Conservation (phyloP, 345 rosid genomes). For the Brassica incana region DNA sequence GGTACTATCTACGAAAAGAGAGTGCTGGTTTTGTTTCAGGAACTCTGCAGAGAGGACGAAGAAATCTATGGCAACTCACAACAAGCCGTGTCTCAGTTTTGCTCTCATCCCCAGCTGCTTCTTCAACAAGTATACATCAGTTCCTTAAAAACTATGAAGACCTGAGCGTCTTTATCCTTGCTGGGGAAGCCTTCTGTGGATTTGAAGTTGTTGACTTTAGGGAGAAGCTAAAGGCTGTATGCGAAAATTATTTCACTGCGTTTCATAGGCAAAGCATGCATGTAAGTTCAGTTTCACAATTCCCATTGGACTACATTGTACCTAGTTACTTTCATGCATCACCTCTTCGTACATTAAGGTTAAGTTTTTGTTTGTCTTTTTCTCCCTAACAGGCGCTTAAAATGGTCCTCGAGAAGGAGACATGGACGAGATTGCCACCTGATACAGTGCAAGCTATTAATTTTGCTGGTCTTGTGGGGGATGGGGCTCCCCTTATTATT, state of each 20-base stretch:
- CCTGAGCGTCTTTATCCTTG: slow-evolving; percentile 75
- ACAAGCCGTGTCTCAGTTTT: slow-evolving; percentile 90
- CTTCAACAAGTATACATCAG: slow-evolving; percentile 92
- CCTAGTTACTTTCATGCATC: slow-evolving; percentile 31
- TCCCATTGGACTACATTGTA: slow-evolving; percentile 15
- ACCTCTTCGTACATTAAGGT: slow-evolving; percentile 18
- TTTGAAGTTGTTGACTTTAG: slow-evolving; percentile 88
- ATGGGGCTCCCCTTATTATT: slow-evolving; percentile 84
- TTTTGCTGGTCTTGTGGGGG: slow-evolving; percentile 94
- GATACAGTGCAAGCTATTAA: slow-evolving; percentile 68
- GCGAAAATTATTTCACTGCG: slow-evolving; percentile 77
- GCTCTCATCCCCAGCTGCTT: slow-evolving; percentile 81
- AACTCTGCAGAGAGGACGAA: slow-evolving; percentile 87
- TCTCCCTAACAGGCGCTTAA: slow-evolving; percentile 70
- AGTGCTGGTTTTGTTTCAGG: slow-evolving; percentile 81
- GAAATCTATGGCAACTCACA: slow-evolving; percentile 96
- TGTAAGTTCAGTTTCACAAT: slow-evolving; percentile 54
- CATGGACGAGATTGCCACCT: slow-evolving; percentile 74
- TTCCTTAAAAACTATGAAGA: slow-evolving; percentile 93
- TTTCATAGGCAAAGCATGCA: slow-evolving; percentile 87
- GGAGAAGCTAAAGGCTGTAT: slow-evolving; percentile 84
- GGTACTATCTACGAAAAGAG: slow-evolving; percentile 94
- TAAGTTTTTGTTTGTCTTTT: slow-evolving; percentile 24
- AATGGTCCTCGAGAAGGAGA: slow-evolving; percentile 98
- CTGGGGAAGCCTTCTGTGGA: slow-evolving; percentile 98